Evolutionary conservation across 805 yeast species (phyloP).

Genomic region (Sugiyamaella qingdaonensis): DNA sequence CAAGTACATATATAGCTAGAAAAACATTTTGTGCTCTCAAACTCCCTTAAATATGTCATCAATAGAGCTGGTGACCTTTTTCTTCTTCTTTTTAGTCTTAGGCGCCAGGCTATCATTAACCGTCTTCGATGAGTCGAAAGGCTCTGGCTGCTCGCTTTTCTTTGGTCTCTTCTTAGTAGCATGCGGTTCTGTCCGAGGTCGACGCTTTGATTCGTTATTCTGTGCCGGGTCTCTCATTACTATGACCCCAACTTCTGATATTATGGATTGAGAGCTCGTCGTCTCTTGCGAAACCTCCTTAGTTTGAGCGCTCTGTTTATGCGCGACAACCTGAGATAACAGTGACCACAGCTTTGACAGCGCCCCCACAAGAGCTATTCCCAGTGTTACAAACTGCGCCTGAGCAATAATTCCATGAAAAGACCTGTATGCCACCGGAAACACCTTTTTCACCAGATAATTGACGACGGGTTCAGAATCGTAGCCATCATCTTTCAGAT

Average conservation of each 20-base stretch:
- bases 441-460: slow-evolving; percentile 35
- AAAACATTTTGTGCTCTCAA: not conserved
- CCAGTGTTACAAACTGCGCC: slow-evolving; percentile 74
- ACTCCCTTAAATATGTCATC: slow-evolving; percentile 68
- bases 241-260: too few species aligned
- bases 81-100: slow-evolving; percentile 37
- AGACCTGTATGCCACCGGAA: slow-evolving; percentile 51
- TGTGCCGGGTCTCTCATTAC: not conserved
- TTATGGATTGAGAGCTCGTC: not conserved
- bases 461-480: slow-evolving; percentile 12
- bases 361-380: slow-evolving; percentile 61
- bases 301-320: not conserved
- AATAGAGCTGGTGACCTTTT: slow-evolving; percentile 52
- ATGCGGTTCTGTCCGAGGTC: not conserved
- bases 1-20: slow-evolving; percentile 34
- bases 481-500: not conserved
- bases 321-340: slow-evolving; percentile 8
- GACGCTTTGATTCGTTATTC: not conserved
- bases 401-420: slow-evolving; percentile 65
- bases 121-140: too few species aligned
- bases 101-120: too few species aligned
- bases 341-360: slow-evolving; percentile 43
- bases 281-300: not conserved
- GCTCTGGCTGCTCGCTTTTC: not conserved
- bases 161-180: not conserved